A percentile compares a stretch with the other conserved stretches of the same genome.
Conservation (phyloP, 2,329 filamentous ascomycete genomes). For the Polychaeton citri region DNA sequence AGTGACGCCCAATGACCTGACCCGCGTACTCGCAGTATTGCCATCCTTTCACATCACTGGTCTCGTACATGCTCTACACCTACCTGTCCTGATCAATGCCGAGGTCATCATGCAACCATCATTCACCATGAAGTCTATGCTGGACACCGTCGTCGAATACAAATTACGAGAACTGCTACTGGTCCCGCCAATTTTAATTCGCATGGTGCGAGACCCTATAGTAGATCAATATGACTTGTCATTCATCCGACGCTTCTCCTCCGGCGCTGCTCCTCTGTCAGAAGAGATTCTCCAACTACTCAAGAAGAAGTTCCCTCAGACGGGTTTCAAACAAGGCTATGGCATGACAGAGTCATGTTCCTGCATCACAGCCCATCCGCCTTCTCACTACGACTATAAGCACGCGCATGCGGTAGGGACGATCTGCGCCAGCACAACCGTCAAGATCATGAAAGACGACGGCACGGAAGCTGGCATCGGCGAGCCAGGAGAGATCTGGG, state of each 20-base stretch:
- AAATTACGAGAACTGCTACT: slow-evolving; percentile 43
- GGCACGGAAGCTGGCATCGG: slow-evolving; percentile 40
- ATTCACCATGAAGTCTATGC: slow-evolving; percentile 50
- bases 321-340: slow-evolving; percentile 52
- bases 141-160: slow-evolving; percentile 39
- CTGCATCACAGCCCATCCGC: slow-evolving; percentile 50
- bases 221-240: slow-evolving; percentile 44
- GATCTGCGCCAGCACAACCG: slow-evolving; percentile 44
- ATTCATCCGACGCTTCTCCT: slow-evolving; percentile 43
- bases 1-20: slow-evolving; percentile 37
- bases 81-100: slow-evolving; percentile 51
- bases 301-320: slow-evolving; percentile 42
- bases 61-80: slow-evolving; percentile 48
- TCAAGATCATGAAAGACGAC: slow-evolving; percentile 46
- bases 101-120: slow-evolving; percentile 51
- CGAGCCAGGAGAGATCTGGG: slow-evolving; percentile 37
- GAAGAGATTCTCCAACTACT: slow-evolving; percentile 45
- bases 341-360: slow-evolving; percentile 56
- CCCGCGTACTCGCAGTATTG: slow-evolving; percentile 42
- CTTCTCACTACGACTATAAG: slow-evolving; percentile 41
- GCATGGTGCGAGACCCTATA: slow-evolving; percentile 43
- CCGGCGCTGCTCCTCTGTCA: slow-evolving; percentile 46
- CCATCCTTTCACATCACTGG: slow-evolving; percentile 53
- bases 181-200: slow-evolving; percentile 49
- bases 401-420: slow-evolving; percentile 44